Conservation (phyloP, 192 early-diverging fungal species). For the Lunasporangiospora selenospora region DNA sequence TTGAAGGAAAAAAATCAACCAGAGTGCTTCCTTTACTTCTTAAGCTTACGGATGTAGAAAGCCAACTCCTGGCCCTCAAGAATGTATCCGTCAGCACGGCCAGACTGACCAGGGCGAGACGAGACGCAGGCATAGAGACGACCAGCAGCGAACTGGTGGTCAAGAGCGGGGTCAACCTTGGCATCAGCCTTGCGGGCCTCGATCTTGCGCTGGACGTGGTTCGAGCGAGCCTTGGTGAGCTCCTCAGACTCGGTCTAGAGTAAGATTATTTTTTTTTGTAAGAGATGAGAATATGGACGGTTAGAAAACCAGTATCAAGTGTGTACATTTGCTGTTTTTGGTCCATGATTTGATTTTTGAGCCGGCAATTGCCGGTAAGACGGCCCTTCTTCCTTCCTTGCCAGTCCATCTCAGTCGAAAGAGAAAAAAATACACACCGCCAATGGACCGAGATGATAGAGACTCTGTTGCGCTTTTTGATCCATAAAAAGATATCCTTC, state of each 20-base stretch:
- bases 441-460: no score
- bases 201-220: conserved; percentile 89
- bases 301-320: not conserved
- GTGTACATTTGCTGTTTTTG: not conserved
- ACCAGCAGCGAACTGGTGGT: conserved; percentile 95
- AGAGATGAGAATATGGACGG: not conserved
- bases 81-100: conserved; percentile 97
- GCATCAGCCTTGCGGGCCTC: conserved; percentile 81
- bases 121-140: conserved; percentile 92
- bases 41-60: conserved; percentile 94
- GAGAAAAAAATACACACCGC: no score
- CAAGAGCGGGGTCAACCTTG: conserved; percentile 87
- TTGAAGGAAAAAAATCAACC: conserved; percentile 4
- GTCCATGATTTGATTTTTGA: no score
- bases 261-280: not conserved
- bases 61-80: conserved; percentile 99
- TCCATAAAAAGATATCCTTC: not conserved
- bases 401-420: no score
- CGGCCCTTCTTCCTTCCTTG: no score
- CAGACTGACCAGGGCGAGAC: conserved; percentile 98
- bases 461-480: no score
- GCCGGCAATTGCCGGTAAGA: no score
- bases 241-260: conserved; percentile 66
- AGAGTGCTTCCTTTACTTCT: conserved; percentile 34
- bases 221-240: conserved; percentile 85